Percentiles rank a stretch among this genome's conserved stretches.
Evolutionary conservation across 2,329 filamentous ascomycete species (phyloP).

Genomic region (Penicillium sclerotiorum): DNA sequence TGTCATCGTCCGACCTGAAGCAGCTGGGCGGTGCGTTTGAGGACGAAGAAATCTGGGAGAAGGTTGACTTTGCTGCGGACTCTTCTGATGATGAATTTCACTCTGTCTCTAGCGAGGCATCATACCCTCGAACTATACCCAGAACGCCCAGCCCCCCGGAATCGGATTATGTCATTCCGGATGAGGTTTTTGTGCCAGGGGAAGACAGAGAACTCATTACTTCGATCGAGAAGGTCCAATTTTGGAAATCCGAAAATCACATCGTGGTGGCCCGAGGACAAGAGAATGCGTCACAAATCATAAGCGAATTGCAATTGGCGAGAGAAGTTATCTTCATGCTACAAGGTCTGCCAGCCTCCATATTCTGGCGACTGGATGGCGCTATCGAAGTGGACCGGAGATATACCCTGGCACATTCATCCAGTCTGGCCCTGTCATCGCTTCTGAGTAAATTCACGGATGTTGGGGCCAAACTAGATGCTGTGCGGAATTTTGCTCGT

Average conservation of each 20-base stretch:
- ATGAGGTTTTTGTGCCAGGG: constrained; percentile 33
- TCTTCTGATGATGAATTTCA: constrained; percentile 44
- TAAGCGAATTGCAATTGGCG: constrained; percentile 73
- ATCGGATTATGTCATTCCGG: constrained; percentile 38
- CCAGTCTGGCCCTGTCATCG: constrained; percentile 33
- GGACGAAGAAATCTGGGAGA: constrained; percentile 46
- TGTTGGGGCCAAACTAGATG: constrained; percentile 52
- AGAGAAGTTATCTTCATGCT: constrained; percentile 87
- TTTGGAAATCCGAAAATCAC: constrained; percentile 47
- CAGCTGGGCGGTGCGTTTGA: constrained; percentile 71
- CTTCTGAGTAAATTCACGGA: constrained; percentile 47
- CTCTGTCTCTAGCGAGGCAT: constrained; percentile 35
- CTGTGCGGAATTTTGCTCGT: constrained; percentile 53
- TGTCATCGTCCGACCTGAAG: constrained; percentile 81
- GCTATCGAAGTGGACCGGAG: constrained; percentile 41
- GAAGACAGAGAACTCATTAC: constrained; percentile 40
- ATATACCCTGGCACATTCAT: constrained; percentile 40
- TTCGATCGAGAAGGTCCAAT: constrained; percentile 49
- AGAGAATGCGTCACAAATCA: constrained; percentile 29
- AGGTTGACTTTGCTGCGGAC: constrained; percentile 41
- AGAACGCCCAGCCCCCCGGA: constrained; percentile 29
- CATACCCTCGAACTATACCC: constrained; percentile 30
- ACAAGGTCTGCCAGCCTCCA: constrained; percentile 70
- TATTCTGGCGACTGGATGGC: constrained; percentile 59
- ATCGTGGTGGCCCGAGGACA: constrained; percentile 12